Percentiles rank a stretch among this genome's conserved stretches.
These are phyloP conservation scores for Aegilops umbellulata DNA, from an alignment of 176 grass and related monocot genomes.

Conservation along the genomic window DNA sequence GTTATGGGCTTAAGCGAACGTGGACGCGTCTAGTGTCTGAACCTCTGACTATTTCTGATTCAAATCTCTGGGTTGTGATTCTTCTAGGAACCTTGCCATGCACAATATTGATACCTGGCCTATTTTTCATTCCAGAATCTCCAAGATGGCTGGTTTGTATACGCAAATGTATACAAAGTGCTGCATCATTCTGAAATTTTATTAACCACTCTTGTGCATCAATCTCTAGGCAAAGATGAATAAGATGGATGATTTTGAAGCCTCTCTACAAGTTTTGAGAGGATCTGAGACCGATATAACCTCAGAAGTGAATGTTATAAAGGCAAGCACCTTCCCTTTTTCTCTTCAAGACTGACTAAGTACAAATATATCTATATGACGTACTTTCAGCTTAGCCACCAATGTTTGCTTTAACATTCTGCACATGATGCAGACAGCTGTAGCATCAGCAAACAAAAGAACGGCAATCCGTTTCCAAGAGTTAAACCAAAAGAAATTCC, in stretches of 20 bases:
- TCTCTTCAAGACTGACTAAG: not conserved
- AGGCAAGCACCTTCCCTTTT: slow-evolving; percentile 41
- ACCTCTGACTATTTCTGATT: not conserved
- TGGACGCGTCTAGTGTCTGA: too few species aligned
- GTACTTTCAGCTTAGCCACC: not conserved
- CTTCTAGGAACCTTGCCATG: slow-evolving; percentile 71
- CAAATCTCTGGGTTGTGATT: not conserved
- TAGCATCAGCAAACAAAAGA: slow-evolving; percentile 66
- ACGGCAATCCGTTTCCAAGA: slow-evolving; percentile 74
- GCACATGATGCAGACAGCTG: slow-evolving; percentile 63
- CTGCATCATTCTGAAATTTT: slow-evolving; percentile 20
- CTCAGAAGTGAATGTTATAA: slow-evolving; percentile 87
- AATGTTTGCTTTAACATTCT: not conserved
- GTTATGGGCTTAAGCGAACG: too few species aligned
- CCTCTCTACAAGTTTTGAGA: slow-evolving; percentile 92
- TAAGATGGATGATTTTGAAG: slow-evolving; percentile 77
- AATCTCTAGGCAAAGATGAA: slow-evolving; percentile 94
- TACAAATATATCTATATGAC: not conserved
- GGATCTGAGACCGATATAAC: slow-evolving; percentile 90
- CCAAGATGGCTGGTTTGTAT: slow-evolving; percentile 95
- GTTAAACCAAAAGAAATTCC: slow-evolving; percentile 85
- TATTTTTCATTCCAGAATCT: slow-evolving; percentile 98
- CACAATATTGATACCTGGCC: slow-evolving; percentile 77
- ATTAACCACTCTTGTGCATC: not conserved
- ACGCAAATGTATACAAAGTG: not conserved